A percentile compares a stretch with the other conserved stretches of the same genome.
Evolutionary conservation across 1,284 basidiomycete genomes (phyloP).

Genomic region (Cutaneotrichosporon cyanovorans): DNA sequence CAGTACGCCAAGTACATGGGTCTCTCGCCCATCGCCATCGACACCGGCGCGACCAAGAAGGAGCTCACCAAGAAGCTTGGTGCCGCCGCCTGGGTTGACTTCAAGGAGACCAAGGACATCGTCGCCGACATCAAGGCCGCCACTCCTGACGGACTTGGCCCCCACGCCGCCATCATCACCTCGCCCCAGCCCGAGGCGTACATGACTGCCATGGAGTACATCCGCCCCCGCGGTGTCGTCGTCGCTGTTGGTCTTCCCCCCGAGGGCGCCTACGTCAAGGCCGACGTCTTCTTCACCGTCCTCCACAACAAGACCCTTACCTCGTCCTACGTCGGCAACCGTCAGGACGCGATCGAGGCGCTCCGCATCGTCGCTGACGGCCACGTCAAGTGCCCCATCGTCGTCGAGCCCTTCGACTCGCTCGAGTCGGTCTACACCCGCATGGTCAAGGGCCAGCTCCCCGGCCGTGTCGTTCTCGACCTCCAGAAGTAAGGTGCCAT

Average conservation of each 20-base stretch:
- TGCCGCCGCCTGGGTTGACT: constrained; percentile 73
- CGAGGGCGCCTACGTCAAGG: constrained; percentile 44
- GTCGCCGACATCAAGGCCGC: constrained; percentile 48
- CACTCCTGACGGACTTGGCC: constrained; percentile 60
- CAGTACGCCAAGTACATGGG: constrained; percentile 71
- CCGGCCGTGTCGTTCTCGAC: constrained; percentile 60
- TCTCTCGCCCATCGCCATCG: constrained; percentile 70
- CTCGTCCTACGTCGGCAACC: constrained; percentile 66
- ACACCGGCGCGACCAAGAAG: constrained; percentile 65
- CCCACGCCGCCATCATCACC: constrained; percentile 67
- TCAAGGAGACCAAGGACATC: constrained; percentile 49
- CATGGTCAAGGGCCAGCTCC: constrained; percentile 54
- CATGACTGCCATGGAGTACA: constrained; percentile 61
- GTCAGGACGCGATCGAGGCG: constrained; percentile 66
- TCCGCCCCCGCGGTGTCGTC: constrained; percentile 56
- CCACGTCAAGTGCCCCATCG: constrained; percentile 57
- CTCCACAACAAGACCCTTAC: constrained; percentile 61
- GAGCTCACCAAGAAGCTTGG: constrained; percentile 62
- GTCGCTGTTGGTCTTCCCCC: constrained; percentile 70
- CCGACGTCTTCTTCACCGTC: constrained; percentile 66
- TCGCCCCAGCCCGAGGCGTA: constrained; percentile 53
- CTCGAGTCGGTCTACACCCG: constrained; percentile 56
- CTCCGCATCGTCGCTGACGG: constrained; percentile 62
- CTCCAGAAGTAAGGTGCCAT: constrained; percentile 1
- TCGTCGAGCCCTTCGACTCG: constrained; percentile 51